These are phyloP conservation scores for Candida nonsorbophila DNA, from an alignment of 805 yeast genomes.

Conservation along the genomic window DNA sequence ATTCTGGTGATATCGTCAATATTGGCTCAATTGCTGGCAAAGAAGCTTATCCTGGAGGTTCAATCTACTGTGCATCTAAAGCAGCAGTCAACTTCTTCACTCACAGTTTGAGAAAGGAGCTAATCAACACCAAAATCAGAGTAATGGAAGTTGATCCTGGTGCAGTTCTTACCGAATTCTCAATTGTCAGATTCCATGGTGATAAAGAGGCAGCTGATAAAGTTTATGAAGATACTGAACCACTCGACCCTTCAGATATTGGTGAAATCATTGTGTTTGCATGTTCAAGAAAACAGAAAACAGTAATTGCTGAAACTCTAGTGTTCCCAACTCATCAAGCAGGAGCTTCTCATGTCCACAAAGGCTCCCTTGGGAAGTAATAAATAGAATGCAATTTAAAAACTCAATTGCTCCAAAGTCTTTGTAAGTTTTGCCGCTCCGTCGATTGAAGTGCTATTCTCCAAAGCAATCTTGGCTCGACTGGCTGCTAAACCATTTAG, in stretches of 20 bases:
- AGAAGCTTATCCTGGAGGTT: slow-evolving; percentile 34
- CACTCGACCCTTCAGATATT: slow-evolving; percentile 30
- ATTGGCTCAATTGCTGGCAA: slow-evolving; percentile 35
- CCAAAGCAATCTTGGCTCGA: slow-evolving; percentile 62
- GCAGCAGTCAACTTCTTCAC: slow-evolving; percentile 32
- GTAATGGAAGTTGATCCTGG: slow-evolving; percentile 38
- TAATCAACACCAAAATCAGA: slow-evolving; percentile 28
- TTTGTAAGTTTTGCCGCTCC: slow-evolving; percentile 64
- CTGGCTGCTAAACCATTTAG: slow-evolving; percentile 77
- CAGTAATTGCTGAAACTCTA: slow-evolving; percentile 34
- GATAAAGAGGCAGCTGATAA: slow-evolving; percentile 24
- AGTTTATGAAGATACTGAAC: slow-evolving; percentile 30
- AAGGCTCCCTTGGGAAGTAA: slow-evolving; percentile 10
- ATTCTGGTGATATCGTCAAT: slow-evolving; percentile 32
- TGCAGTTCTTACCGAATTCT: slow-evolving; percentile 36
- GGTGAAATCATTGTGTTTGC: slow-evolving; percentile 36
- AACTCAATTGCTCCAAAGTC: slow-evolving; percentile 58
- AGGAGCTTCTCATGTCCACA: slow-evolving; percentile 20
- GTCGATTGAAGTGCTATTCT: slow-evolving; percentile 43
- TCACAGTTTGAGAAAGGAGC: slow-evolving; percentile 30
- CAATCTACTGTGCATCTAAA: slow-evolving; percentile 34
- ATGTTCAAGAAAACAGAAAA: slow-evolving; percentile 25
- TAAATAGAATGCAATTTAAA: slow-evolving; percentile 26
- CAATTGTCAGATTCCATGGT: slow-evolving; percentile 29
- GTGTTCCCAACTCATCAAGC: slow-evolving; percentile 37